Evolutionary conservation across 2,329 filamentous ascomycete genomes (phyloP), one percentile per base, ranked within the genome.

Genomic region (Fusarium sp.): DNA sequence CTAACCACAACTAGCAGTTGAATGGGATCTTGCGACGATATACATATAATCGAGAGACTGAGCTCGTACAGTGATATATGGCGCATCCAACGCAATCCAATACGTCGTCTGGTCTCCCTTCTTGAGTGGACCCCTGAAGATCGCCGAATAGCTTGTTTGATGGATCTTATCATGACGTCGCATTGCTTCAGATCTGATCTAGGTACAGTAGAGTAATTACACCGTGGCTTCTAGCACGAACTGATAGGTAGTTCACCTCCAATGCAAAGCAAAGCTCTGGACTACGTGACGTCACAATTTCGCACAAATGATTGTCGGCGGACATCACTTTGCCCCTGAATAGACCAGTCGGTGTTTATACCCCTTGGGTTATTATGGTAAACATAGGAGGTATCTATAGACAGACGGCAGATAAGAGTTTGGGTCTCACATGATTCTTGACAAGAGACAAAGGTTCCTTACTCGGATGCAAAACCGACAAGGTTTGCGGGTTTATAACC

Each of bases 141-240:
- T 58, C 43, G 37, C 19, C 28, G 30, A 37, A 37, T 34, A 56
- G 30, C 19, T 37, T 39, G 25, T 49, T 30, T 48, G 25, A 41
- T 30, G 31, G n/a, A 21, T 46, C 31, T 28, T 46, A 45, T 23
- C 57, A 62, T 57, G 58, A 57, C 46, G 58, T 43, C 61, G 28
- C 13, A 62, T 28, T 31, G 23, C 28, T 34, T 37, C 11, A 37
- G 31, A 54, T 61, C 34, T 21, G 45, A 37, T 51, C 50, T 46
- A 37, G 16, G 31, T 37, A 37, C 16, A 10, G 16, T 37, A 37
- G 16, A 37, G 18, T 37, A 6, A 37, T 37, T 18, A 18, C 41
- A 34, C n/a, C 4, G 45, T 56, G n/a, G 50, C 39, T 62, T 18
- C 31, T 37, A 18, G 16, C 16, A 37, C 9, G 9, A 6, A 37